Percentiles rank a stretch among this genome's conserved stretches.
phyloP scores from a whole-genome alignment of 2,329 filamentous ascomycete genomes.

The Microdochium trichocladiopsis region DNA sequence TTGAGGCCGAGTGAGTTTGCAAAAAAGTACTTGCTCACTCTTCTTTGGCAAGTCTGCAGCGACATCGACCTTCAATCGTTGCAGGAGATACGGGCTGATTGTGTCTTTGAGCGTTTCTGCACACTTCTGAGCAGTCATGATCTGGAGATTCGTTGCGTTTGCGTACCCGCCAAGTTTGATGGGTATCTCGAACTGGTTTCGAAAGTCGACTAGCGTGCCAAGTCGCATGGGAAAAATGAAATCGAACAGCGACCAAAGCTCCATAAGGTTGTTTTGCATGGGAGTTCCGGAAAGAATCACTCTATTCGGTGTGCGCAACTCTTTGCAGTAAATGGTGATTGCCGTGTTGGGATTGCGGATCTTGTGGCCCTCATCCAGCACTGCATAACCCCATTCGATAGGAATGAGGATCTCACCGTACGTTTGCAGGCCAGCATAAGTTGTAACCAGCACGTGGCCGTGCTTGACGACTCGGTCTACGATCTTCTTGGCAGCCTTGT shows the following conservation, averaged over 20 bases:
- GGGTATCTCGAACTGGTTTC: slow-evolving; percentile 86
- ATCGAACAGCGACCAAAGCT: slow-evolving; percentile 96
- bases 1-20: slow-evolving; percentile 78
- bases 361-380: slow-evolving; percentile 95
- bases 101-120: slow-evolving; percentile 90
- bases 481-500: slow-evolving; percentile 69
- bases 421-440: slow-evolving; percentile 90
- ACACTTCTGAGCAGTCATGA: slow-evolving; percentile 90
- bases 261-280: slow-evolving; percentile 93
- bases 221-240: slow-evolving; percentile 96
- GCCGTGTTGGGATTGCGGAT: slow-evolving; percentile 94
- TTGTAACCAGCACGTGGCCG: slow-evolving; percentile 91
- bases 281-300: slow-evolving; percentile 94
- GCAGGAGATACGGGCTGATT: slow-evolving; percentile 87
- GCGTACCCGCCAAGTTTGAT: slow-evolving; percentile 92
- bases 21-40: slow-evolving; percentile 93
- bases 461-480: slow-evolving; percentile 75
- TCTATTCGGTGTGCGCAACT: slow-evolving; percentile 81
- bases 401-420: slow-evolving; percentile 78
- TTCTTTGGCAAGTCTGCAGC: slow-evolving; percentile 92
- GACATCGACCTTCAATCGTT: slow-evolving; percentile 89
- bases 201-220: slow-evolving; percentile 85
- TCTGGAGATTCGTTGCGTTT: slow-evolving; percentile 87
- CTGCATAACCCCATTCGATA: slow-evolving; percentile 85
- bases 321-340: slow-evolving; percentile 93